Evolutionary conservation across 345 rosid species (phyloP), one percentile per base, ranked within the genome.

Genomic region (Boechera retrofracta): DNA sequence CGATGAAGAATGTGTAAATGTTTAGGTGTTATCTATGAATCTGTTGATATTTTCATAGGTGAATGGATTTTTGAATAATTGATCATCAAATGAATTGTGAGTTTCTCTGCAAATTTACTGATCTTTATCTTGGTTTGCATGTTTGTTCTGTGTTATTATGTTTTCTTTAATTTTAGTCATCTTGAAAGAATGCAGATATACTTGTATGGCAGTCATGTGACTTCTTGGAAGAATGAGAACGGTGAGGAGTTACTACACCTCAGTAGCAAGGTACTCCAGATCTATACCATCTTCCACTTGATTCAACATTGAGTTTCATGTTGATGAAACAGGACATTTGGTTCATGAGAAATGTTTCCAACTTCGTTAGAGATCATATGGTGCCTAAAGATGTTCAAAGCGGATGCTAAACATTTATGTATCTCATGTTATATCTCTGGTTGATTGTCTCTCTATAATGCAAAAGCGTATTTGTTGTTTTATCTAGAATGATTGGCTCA

Each of bases 151-250:
- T 29, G 15, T 29, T 1, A 26, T 67, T 49, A 56, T 1, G 69
- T 15, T 41, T 54, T 47, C 29, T 45, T 26, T 31, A 56, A 39
- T 77, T 31, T 33, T 56, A 29, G 45, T 45, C 38, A 4, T 39
- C 3, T 69, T 24, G 16, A 61, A 39, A 52, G 69, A 73, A 74
- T 76, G 52, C 83, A 94, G 97, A 86, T 94, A n/a, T 94, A 89
- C 73, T 69, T 92, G 84, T 88, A 90, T 64, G 98, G 98, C 13
- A 97, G 83, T 59, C 98, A 92, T 12, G 94, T 94, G 65, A 94
- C 97, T 55, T 92, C 98, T 77, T 94, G 98, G 98, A 92, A 85
- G 87, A 89, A 94, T 84, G 91, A 87, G 67, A 87, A 87, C 47
- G 89, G 92, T 59, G 98, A 92, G 77, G 98, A 91, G 87, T 78